Conservation (phyloP, 2,329 filamentous ascomycete genomes). For the Emydomyces testavorans region DNA sequence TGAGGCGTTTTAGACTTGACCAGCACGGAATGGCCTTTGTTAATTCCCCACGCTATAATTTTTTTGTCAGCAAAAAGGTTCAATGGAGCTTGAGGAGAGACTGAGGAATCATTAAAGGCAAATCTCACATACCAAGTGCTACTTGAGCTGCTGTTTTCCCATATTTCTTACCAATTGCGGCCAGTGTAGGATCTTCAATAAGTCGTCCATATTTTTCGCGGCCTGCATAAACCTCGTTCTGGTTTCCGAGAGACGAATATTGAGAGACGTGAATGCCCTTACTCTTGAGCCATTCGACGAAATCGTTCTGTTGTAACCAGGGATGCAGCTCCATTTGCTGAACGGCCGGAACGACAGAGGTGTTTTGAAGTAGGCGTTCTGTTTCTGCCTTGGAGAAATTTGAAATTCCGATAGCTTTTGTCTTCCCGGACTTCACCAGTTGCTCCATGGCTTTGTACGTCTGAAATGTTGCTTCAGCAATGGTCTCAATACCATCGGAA, state of each 20-base stretch:
- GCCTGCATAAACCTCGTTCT: constrained; percentile 40
- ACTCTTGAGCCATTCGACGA: constrained; percentile 39
- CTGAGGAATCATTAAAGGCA: background rate
- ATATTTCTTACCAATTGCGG: constrained; percentile 43
- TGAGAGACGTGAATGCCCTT: constrained; percentile 45
- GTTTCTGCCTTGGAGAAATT: constrained; percentile 17
- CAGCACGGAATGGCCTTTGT: constrained; percentile 41
- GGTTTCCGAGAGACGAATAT: constrained; percentile 46
- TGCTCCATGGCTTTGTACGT: constrained; percentile 57
- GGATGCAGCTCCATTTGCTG: constrained; percentile 45
- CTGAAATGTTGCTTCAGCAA: constrained; percentile 18
- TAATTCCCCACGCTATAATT: constrained; percentile 44
- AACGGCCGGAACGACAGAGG: constrained; percentile 37
- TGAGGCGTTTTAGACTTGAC: constrained; percentile 41
- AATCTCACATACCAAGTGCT: constrained; percentile 31
- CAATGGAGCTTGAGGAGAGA: constrained; percentile 2
- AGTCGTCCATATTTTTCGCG: constrained; percentile 38
- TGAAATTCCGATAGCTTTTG: constrained; percentile 55
- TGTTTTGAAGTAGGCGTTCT: constrained; percentile 16
- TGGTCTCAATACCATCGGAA: background rate
- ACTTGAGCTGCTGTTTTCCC: constrained; percentile 42
- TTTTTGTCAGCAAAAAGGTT: background rate
- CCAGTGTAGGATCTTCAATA: constrained; percentile 42
- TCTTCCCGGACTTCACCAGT: constrained; percentile 46
- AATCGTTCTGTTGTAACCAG: constrained; percentile 41